Conservation (phyloP, 1,284 basidiomycete species). For the Crucibulum parvulum region DNA sequence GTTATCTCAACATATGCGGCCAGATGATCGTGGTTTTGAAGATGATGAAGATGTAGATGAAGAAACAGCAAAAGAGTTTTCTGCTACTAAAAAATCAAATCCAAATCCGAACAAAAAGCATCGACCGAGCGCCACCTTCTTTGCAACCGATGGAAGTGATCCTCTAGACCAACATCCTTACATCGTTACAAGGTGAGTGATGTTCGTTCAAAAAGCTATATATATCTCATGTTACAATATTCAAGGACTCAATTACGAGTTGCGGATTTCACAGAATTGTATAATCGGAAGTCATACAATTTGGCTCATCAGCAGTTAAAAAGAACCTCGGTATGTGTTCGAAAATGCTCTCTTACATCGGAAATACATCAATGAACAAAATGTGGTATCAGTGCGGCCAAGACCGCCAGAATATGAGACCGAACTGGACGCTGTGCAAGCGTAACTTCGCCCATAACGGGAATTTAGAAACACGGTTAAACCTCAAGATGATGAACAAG, state of each 20-base stretch:
- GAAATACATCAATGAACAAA: too few relatives aligned
- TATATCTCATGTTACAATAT: not conserved
- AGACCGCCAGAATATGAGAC: not conserved
- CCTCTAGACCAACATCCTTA: constrained; percentile 34
- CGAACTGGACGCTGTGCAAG: constrained; percentile 13
- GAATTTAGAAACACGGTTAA: constrained; percentile 30
- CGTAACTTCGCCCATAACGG: constrained; percentile 22
- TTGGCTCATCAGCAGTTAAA: constrained; percentile 27
- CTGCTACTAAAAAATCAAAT: not conserved
- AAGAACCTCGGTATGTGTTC: constrained; percentile 10
- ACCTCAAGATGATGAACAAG: constrained; percentile 16
- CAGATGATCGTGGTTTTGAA: constrained; percentile 15
- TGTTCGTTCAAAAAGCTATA: not conserved
- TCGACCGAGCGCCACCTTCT: not conserved
- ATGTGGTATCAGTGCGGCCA: too few relatives aligned
- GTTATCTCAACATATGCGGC: not conserved
- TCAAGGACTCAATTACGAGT: constrained; percentile 36
- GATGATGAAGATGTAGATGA: not conserved
- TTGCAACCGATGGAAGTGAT: constrained; percentile 14
- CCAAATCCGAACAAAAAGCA: not conserved
- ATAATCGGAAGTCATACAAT: constrained; percentile 33
- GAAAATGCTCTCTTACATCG: too few relatives aligned
- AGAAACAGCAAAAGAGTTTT: not conserved
- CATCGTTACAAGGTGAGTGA: constrained; percentile 35
- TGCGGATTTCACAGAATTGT: constrained; percentile 31